Base-by-base conservation (phyloP, 2,329 filamentous ascomycete genomes). In the Fusarium protoensiforme region DNA sequence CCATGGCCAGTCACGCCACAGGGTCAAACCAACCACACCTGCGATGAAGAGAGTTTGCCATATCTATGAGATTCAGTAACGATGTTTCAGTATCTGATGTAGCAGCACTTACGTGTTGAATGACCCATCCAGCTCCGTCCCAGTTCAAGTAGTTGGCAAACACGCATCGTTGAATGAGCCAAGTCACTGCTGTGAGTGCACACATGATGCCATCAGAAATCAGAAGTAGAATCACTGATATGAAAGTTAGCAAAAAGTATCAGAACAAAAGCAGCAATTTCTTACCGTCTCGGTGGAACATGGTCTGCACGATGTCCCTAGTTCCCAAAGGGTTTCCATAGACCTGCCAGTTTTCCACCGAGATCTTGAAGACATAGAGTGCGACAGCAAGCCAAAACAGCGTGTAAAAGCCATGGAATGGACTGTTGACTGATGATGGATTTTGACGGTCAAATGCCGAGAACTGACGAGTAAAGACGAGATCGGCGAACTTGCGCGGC, bases 381-480 rank as follows among this genome's bases (percentile, higher is more conserved):
- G 88, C 87, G 70, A 94, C 90, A 10, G 87, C 87, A 54, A 94
- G 87, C 93, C 93, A 95, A 80, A 94, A 94, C 0, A 96, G 84
- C 0, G 91, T 93, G 77, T 93, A 95, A 83, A 95, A 95, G 33
- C 93, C 93, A 78, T 93, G 90, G 76, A 95, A 95, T 0, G 91
- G 91, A 46, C 91, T 94, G 56, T 91, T 90, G 5, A 88, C 87
- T 2, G 89, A 88, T 1, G 84, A 83, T 7, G 87, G 86, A 77
- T 94, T 95, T 72, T 93, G 90, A 13, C 91, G 87, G 80, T 95
- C 93, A 79, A 95, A 95, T 0, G 91, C 87, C 7, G 92, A 93
- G 76, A 94, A 93, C 69, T 92, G 91, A 27, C 89, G 86, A 0
- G 92, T 94, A 78, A 95, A 95, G 60, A 93, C 88, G 51, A 94